These are phyloP conservation scores for Lyophyllum decastes DNA, from an alignment of 768 basidiomycete species.

Conservation along the genomic window DNA sequence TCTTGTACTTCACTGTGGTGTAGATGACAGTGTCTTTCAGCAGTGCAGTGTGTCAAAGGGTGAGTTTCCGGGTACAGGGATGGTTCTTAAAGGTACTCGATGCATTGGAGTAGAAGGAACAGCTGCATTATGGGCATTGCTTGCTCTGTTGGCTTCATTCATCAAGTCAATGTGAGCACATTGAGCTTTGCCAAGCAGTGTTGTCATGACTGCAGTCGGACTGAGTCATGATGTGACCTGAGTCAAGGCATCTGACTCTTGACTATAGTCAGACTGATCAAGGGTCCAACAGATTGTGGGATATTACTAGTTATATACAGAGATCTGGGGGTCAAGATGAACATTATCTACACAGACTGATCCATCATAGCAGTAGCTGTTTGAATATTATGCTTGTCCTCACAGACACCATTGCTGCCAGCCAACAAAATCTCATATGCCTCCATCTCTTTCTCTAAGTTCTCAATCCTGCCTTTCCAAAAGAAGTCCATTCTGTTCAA, in stretches of 20 bases:
- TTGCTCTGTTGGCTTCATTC: too few relatives aligned
- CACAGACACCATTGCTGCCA: not conserved
- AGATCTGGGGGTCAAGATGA: not conserved
- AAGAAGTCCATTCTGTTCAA: constrained; percentile 14
- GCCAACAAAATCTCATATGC: constrained; percentile 15
- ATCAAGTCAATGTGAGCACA: too few relatives aligned
- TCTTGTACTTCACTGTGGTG: too few relatives aligned
- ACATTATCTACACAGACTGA: not conserved
- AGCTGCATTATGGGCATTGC: too few relatives aligned
- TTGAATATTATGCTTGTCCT: too few relatives aligned
- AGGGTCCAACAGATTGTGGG: not conserved
- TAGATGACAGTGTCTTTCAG: too few relatives aligned
- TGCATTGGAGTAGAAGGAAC: too few relatives aligned
- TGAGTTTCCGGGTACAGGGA: too few relatives aligned
- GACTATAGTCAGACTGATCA: not conserved
- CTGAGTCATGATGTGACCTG: constrained; percentile 1
- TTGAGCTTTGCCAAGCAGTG: too few relatives aligned
- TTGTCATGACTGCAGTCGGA: constrained; percentile 2
- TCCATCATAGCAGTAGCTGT: not conserved
- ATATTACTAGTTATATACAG: not conserved
- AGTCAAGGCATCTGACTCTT: not conserved
- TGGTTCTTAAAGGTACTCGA: too few relatives aligned
- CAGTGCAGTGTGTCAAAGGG: too few relatives aligned
- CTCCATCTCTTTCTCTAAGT: constrained; percentile 19
- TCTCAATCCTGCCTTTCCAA: constrained; percentile 18